A percentile compares a stretch with the other conserved stretches of the same genome.
These are phyloP conservation scores for Leucogyrophana mollusca DNA, from an alignment of 768 basidiomycete genomes.

Conservation along the genomic window DNA sequence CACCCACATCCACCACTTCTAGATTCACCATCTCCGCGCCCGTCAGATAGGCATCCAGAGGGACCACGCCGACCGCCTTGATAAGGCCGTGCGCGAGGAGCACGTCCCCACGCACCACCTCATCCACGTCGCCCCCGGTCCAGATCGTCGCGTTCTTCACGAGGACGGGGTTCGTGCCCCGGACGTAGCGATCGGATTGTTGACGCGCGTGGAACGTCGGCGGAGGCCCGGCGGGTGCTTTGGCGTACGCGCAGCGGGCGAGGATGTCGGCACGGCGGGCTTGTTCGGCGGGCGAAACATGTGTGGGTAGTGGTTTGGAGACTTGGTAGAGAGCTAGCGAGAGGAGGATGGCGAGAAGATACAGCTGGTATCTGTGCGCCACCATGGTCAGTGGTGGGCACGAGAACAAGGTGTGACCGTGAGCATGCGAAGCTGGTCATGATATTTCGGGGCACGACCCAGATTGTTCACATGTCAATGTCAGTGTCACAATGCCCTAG, in stretches of 20 bases:
- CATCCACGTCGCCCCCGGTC: slow-evolving; percentile 74
- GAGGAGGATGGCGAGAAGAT: too few species aligned
- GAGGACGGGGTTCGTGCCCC: slow-evolving; percentile 59
- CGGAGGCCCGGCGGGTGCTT: slow-evolving; percentile 41
- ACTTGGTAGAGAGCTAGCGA: too few species aligned
- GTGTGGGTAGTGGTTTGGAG: not conserved
- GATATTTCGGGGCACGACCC: too few species aligned
- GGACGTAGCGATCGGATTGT: slow-evolving; percentile 63
- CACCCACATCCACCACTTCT: slow-evolving; percentile 59
- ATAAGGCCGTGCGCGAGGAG: slow-evolving; percentile 71
- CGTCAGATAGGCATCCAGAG: slow-evolving; percentile 15
- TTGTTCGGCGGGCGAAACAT: slow-evolving; percentile 8
- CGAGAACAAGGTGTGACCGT: too few species aligned
- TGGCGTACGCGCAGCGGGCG: slow-evolving; percentile 43
- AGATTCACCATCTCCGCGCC: slow-evolving; percentile 35
- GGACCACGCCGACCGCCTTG: slow-evolving; percentile 52
- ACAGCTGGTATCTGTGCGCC: too few species aligned
- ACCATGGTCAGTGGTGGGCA: too few species aligned
- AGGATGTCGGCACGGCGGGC: slow-evolving; percentile 26
- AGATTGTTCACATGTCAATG: too few species aligned
- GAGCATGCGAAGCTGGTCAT: too few species aligned
- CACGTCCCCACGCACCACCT: slow-evolving; percentile 63
- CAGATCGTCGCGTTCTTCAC: slow-evolving; percentile 80
- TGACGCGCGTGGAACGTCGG: slow-evolving; percentile 46
- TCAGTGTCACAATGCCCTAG: too few species aligned